Percentiles rank a stretch among this genome's conserved stretches.
Evolutionary conservation across 2,329 filamentous ascomycete species (phyloP).

Genomic region (Fusarium robinianum): DNA sequence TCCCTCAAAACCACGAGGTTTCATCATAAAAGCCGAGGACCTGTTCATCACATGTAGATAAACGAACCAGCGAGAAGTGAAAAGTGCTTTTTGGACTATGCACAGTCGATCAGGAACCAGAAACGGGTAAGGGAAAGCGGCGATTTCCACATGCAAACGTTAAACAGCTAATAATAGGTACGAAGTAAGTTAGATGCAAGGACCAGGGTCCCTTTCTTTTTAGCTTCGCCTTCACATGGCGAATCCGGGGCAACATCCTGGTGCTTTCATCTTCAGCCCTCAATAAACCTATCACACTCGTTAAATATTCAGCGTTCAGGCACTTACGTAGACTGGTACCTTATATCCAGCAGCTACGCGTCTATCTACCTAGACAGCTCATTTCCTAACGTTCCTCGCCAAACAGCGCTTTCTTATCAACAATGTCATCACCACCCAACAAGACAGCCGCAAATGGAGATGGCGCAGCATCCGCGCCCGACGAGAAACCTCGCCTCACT

Average conservation of each 20-base stretch:
- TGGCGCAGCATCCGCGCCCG: conserved; percentile 35
- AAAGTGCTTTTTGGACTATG: too few species aligned
- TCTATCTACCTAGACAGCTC: neutral
- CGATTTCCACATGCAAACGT: conserved; percentile 22
- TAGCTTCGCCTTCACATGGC: conserved; percentile 29
- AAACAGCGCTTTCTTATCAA: neutral
- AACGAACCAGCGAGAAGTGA: neutral
- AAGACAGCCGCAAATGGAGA: conserved; percentile 35
- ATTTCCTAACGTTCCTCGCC: neutral
- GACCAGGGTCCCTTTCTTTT: conserved; percentile 28
- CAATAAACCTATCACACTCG: too few species aligned
- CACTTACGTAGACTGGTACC: conserved; percentile 21
- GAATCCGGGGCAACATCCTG: conserved; percentile 43
- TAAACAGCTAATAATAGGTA: too few species aligned
- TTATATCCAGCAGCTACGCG: neutral
- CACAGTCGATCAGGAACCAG: conserved; percentile 14
- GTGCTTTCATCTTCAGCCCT: conserved; percentile 19
- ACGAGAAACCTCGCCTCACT: conserved; percentile 57
- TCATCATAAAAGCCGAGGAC: too few species aligned
- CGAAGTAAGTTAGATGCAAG: too few species aligned
- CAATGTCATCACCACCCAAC: conserved; percentile 40
- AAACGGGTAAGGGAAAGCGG: conserved; percentile 3
- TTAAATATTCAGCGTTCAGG: conserved; percentile 1
- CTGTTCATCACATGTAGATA: neutral
- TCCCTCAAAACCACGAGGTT: too few species aligned